phyloP scores from a whole-genome alignment of 2,329 filamentous ascomycete genomes.

The Aspergillus tamarii region DNA sequence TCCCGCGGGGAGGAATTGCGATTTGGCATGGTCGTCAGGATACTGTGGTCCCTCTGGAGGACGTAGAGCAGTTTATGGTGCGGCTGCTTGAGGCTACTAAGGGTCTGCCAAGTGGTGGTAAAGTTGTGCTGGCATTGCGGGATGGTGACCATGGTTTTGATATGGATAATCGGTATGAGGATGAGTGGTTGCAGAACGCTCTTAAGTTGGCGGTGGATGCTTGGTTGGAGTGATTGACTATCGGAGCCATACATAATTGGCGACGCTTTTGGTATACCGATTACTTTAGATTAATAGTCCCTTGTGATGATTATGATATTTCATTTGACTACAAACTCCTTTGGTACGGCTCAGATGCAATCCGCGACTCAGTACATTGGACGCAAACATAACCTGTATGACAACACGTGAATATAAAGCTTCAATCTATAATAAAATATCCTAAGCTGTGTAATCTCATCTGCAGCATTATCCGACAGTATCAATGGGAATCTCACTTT shows the following conservation, averaged over 20 bases:
- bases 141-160: constrained; percentile 46
- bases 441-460: too few relatives aligned
- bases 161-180: constrained; percentile 21
- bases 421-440: too few relatives aligned
- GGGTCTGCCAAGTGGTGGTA: constrained; percentile 26
- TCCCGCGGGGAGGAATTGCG: constrained; percentile 36
- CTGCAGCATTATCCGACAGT: too few relatives aligned
- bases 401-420: too few relatives aligned
- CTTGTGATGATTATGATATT: too few relatives aligned
- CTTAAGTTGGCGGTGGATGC: constrained; percentile 26
- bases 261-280: accelerated
- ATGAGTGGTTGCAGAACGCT: constrained; percentile 34
- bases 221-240: constrained; percentile 28
- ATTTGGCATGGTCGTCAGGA: constrained; percentile 42
- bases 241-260: background rate
- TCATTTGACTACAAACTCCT: too few relatives aligned
- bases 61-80: constrained; percentile 32
- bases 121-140: constrained; percentile 29
- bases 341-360: too few relatives aligned
- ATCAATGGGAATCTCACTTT: too few relatives aligned
- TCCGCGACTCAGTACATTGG: too few relatives aligned
- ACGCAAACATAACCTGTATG: too few relatives aligned
- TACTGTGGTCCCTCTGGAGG: constrained; percentile 32
- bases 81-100: constrained; percentile 27
- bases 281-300: too few relatives aligned